Evolutionary conservation across 1,139 yeast species (phyloP).

Genomic region (Magnusiomyces clavatus): DNA sequence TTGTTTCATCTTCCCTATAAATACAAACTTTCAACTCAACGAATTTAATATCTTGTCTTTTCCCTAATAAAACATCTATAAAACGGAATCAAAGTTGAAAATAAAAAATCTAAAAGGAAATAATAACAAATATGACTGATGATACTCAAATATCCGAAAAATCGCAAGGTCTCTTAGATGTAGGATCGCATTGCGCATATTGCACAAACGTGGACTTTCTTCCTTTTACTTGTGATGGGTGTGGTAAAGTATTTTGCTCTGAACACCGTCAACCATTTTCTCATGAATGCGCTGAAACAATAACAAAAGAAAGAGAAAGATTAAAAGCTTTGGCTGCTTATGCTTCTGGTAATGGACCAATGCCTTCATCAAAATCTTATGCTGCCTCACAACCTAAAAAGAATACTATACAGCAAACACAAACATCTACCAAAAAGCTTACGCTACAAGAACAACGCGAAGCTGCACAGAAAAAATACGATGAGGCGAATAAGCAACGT

Average conservation of each 20-base stretch:
- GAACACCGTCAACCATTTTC: conserved; percentile 42
- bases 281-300: conserved; percentile 36
- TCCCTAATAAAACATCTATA: no score
- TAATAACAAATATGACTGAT: neutral
- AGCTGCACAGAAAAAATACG: neutral
- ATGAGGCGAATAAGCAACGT: neutral
- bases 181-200: conserved; percentile 45
- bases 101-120: neutral
- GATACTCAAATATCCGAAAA: neutral
- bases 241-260: conserved; percentile 42
- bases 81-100: no score
- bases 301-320: neutral
- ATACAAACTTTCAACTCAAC: no score
- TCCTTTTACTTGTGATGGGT: conserved; percentile 44
- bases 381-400: conserved; percentile 5
- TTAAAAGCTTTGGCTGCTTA: neutral
- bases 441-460: neutral
- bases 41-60: no score
- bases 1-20: no score
- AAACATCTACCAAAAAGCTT: neutral
- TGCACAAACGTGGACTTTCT: conserved; percentile 51
- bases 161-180: conserved; percentile 39
- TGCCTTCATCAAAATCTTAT: conserved; percentile 3
- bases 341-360: no score
- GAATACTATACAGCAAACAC: neutral